These are phyloP conservation scores for Arthroderma sp. DNA, from an alignment of 2,329 filamentous ascomycete genomes.

Conservation along the genomic window DNA sequence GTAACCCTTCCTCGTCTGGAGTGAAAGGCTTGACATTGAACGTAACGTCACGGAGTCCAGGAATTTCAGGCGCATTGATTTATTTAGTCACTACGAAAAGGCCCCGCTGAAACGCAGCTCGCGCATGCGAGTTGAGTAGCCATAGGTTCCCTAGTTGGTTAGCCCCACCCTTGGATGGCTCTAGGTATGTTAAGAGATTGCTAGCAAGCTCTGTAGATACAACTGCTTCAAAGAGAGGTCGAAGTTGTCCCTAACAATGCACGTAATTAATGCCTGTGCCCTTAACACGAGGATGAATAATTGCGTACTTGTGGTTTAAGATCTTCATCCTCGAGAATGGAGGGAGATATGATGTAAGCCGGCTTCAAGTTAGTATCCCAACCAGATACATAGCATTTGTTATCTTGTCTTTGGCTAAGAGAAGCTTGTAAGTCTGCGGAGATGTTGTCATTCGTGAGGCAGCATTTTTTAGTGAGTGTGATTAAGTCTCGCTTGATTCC, in stretches of 20 bases:
- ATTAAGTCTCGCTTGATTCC: constrained; percentile 1
- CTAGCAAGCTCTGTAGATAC: not conserved
- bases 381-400: constrained; percentile 6
- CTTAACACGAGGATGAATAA: not conserved
- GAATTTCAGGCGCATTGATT: not conserved
- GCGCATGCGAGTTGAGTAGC: constrained; percentile 2
- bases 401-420: constrained; percentile 1
- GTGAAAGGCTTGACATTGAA: constrained; percentile 5
- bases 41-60: constrained; percentile 1
- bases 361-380: not conserved
- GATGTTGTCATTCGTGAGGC: not conserved
- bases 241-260: constrained; percentile 2
- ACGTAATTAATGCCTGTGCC: not conserved
- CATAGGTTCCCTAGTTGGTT: constrained; percentile 8
- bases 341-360: constrained; percentile 6
- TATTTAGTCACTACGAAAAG: not conserved
- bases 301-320: constrained; percentile 1
- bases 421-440: constrained; percentile 1
- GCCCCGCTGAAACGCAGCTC: not conserved
- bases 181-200: constrained; percentile 4
- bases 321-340: constrained; percentile 4
- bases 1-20: constrained; percentile 5
- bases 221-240: constrained; percentile 4
- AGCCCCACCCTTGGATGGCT: not conserved
- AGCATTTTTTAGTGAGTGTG: constrained; percentile 4